phyloP scores from a whole-genome alignment of 495 filamentous ascomycete species.

The Aspergillus sparsus region DNA sequence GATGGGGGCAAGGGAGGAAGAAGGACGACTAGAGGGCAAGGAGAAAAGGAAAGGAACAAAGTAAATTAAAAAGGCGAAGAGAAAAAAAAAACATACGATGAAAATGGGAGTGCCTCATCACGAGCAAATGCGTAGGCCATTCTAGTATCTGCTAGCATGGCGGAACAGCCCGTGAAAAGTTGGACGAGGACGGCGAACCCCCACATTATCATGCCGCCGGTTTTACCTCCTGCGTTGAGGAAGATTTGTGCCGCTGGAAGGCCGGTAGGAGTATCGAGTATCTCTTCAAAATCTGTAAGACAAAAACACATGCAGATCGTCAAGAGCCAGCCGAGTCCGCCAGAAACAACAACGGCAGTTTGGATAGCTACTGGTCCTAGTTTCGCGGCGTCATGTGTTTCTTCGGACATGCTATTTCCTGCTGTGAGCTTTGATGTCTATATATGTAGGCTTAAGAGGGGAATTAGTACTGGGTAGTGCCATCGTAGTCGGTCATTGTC shows the following conservation, averaged over 20 bases:
- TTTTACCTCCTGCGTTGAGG: constrained; percentile 63
- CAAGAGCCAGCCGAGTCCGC: constrained; percentile 63
- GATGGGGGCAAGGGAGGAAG: not conserved
- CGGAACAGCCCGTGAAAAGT: constrained; percentile 70
- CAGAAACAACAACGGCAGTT: constrained; percentile 65
- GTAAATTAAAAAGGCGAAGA: too few species aligned
- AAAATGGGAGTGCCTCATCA: constrained; percentile 70
- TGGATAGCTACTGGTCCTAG: constrained; percentile 66
- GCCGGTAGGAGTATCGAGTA: constrained; percentile 62
- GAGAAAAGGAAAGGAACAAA: too few species aligned
- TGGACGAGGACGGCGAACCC: constrained; percentile 69
- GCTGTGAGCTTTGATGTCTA: not conserved
- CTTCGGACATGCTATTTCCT: constrained; percentile 63
- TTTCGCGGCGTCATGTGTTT: constrained; percentile 69
- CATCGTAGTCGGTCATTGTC: constrained; percentile 79
- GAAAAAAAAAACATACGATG: constrained; percentile 39
- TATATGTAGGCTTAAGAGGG: not conserved
- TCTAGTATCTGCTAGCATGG: constrained; percentile 68
- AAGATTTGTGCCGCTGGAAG: constrained; percentile 72
- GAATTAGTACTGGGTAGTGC: constrained; percentile 60
- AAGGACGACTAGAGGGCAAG: too few species aligned
- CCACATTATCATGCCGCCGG: constrained; percentile 67
- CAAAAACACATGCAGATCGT: constrained; percentile 72
- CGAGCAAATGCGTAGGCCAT: constrained; percentile 75
- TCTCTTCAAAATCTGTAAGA: constrained; percentile 61